phyloP scores from a whole-genome alignment of 768 basidiomycete species.

The Tephrocybe sp. region DNA sequence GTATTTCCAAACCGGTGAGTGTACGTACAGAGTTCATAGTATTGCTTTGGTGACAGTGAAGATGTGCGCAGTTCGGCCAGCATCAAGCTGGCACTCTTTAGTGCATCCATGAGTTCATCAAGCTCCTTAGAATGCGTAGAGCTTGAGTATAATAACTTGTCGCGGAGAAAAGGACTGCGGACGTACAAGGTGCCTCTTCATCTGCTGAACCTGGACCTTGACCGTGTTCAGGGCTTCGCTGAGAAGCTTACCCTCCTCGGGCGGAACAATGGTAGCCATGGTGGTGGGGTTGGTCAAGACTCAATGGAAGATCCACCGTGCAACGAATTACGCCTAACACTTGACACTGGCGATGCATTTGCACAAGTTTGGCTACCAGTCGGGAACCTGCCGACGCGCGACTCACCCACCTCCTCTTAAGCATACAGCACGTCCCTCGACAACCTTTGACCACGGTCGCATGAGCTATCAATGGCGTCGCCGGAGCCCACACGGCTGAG shows the following conservation, averaged over 20 bases:
- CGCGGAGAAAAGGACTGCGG: constrained; percentile 2
- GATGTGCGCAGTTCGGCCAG: constrained; percentile 94
- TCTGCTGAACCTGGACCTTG: constrained; percentile 90
- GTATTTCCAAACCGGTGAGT: neutral
- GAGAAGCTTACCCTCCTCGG: constrained; percentile 80
- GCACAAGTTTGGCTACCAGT: constrained; percentile 8
- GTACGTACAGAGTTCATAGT: constrained; percentile 92
- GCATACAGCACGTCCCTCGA: too few relatives aligned
- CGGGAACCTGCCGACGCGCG: too few relatives aligned
- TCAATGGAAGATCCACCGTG: constrained; percentile 7
- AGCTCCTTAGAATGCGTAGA: constrained; percentile 57
- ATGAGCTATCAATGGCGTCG: too few relatives aligned
- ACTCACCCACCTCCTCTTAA: too few relatives aligned
- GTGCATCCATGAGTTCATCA: constrained; percentile 97
- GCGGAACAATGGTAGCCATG: constrained; percentile 35
- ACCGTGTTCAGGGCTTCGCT: constrained; percentile 84
- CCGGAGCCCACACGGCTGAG: too few relatives aligned
- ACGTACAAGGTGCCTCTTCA: constrained; percentile 89
- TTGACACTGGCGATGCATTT: constrained; percentile 1
- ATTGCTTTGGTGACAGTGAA: constrained; percentile 93
- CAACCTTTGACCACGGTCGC: too few relatives aligned
- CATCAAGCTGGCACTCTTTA: constrained; percentile 97
- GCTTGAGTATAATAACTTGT: constrained; percentile 1
- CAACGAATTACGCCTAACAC: neutral
- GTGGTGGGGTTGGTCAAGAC: constrained; percentile 3